These are phyloP conservation scores for Plicaturopsis crispa DNA, from an alignment of 768 basidiomycete species.

Conservation along the genomic window DNA sequence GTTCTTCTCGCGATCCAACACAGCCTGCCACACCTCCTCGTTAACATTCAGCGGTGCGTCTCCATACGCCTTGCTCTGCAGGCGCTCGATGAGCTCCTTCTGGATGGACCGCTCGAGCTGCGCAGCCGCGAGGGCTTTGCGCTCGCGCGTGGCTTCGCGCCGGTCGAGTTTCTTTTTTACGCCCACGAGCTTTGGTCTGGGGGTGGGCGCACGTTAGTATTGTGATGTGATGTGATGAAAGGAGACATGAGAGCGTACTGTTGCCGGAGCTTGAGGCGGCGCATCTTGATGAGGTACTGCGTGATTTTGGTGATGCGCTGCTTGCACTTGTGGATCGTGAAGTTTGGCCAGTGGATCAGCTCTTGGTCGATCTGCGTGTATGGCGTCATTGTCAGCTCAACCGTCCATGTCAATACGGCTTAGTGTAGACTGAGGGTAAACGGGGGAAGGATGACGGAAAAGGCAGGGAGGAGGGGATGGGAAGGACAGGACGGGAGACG, in stretches of 20 bases:
- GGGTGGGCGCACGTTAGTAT: constrained; percentile 1
- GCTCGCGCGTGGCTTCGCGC: constrained; percentile 86
- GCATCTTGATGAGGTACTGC: constrained; percentile 98
- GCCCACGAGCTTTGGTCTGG: constrained; percentile 85
- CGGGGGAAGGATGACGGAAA: neutral
- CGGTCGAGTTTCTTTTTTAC: constrained; percentile 97
- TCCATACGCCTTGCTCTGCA: constrained; percentile 95
- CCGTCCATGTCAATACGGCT: neutral
- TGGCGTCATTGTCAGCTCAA: neutral
- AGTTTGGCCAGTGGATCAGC: constrained; percentile 97
- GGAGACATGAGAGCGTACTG: constrained; percentile 45
- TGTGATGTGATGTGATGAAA: neutral
- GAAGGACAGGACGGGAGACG: constrained; percentile 11
- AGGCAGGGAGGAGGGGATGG: neutral
- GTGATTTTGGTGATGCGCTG: constrained; percentile 98
- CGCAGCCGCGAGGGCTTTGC: constrained; percentile 93
- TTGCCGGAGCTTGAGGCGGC: constrained; percentile 77
- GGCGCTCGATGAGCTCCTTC: constrained; percentile 90
- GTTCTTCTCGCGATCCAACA: constrained; percentile 74
- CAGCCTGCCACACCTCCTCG: constrained; percentile 90
- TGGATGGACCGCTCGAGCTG: constrained; percentile 93
- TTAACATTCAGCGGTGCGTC: constrained; percentile 98
- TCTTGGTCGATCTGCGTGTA: constrained; percentile 82
- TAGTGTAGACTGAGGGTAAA: no score
- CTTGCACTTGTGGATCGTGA: constrained; percentile 97